Evolutionary conservation across 2,329 filamentous ascomycete species (phyloP).

Genomic region (Ophiostoma perfectum): DNA sequence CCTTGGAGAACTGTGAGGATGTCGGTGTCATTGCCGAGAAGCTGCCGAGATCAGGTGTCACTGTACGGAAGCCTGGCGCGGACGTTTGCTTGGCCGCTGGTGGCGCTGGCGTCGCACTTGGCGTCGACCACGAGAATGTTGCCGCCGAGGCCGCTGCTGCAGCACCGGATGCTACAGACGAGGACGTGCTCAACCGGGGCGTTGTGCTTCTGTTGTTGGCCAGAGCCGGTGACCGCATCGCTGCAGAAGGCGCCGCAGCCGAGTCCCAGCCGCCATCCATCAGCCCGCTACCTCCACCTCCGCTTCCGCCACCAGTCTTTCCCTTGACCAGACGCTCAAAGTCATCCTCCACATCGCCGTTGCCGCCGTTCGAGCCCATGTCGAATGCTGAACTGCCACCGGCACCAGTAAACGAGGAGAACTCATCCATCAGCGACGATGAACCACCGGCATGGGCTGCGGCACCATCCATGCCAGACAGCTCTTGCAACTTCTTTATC

Average conservation of each 20-base stretch:
- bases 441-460: conserved; percentile 30
- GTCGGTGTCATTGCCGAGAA: conserved; percentile 54
- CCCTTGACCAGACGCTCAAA: conserved; percentile 90
- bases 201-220: conserved; percentile 10
- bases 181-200: conserved; percentile 26
- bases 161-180: conserved; percentile 29
- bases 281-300: conserved; percentile 14
- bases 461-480: conserved; percentile 35
- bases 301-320: conserved; percentile 38
- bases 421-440: conserved; percentile 55
- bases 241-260: not conserved
- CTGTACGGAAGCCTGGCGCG: conserved; percentile 44
- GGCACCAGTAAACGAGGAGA: conserved; percentile 60
- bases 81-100: conserved; percentile 39
- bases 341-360: conserved; percentile 56
- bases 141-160: conserved; percentile 36
- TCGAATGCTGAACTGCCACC: conserved; percentile 34
- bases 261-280: conserved; percentile 25
- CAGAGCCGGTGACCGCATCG: conserved; percentile 14
- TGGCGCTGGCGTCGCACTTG: conserved; percentile 39
- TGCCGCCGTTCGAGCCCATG: conserved; percentile 44
- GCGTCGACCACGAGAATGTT: conserved; percentile 61
- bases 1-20: conserved; percentile 59
- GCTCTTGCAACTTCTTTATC: conserved; percentile 77
- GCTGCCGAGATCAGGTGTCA: conserved; percentile 53